Percentiles rank a stretch among this genome's conserved stretches.
These are phyloP conservation scores for Pichia membranifaciens DNA, from an alignment of 805 yeast genomes.

Conservation along the genomic window DNA sequence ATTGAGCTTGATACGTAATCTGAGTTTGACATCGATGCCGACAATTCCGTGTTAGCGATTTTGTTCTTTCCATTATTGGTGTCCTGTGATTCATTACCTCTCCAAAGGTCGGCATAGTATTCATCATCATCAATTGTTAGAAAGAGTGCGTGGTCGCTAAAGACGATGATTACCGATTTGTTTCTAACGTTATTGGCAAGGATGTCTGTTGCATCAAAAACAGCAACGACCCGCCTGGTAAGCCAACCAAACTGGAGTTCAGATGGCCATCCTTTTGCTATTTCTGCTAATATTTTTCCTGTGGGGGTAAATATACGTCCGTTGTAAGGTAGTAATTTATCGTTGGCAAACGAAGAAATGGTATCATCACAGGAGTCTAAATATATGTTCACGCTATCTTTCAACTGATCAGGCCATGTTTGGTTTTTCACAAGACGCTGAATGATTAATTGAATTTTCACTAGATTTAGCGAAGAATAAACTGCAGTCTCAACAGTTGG, in stretches of 20 bases:
- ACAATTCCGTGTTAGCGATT: not conserved
- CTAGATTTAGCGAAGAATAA: constrained; percentile 63
- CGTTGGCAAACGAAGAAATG: constrained; percentile 76
- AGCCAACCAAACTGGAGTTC: constrained; percentile 88
- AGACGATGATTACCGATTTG: constrained; percentile 61
- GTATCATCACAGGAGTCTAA: constrained; percentile 54
- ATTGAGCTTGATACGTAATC: constrained; percentile 15
- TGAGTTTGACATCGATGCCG: constrained; percentile 1
- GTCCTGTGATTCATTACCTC: constrained; percentile 6
- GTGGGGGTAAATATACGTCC: constrained; percentile 82
- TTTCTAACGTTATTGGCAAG: constrained; percentile 26
- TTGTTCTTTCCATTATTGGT: not conserved
- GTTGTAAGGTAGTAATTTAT: constrained; percentile 43
- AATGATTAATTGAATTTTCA: constrained; percentile 63
- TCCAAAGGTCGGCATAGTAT: constrained; percentile 27
- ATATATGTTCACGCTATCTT: constrained; percentile 32
- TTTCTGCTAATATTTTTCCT: constrained; percentile 78
- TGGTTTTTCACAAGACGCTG: constrained; percentile 51
- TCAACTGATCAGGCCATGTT: constrained; percentile 35
- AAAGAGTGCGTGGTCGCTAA: constrained; percentile 74
- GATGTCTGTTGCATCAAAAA: constrained; percentile 38
- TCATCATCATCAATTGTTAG: constrained; percentile 46
- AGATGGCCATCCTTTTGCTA: constrained; percentile 83
- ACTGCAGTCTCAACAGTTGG: constrained; percentile 56
- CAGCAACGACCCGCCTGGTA: constrained; percentile 76